Evolutionary conservation across 495 filamentous ascomycete genomes (phyloP), one percentile per base, ranked within the genome.

Genomic region (Neurospora terricola): DNA sequence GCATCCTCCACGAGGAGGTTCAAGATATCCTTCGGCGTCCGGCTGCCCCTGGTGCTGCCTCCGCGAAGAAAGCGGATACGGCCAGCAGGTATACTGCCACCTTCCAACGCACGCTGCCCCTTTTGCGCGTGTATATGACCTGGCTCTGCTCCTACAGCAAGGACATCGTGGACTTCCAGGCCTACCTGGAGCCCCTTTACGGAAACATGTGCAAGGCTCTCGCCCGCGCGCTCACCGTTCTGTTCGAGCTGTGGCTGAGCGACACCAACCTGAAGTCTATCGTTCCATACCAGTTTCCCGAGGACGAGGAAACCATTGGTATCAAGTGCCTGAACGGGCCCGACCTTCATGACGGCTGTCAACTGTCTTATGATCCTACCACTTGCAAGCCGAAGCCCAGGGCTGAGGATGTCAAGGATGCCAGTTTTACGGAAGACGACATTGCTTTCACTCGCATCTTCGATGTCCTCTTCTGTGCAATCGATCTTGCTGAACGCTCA

Each of bases 1-100:
- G 92, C 71, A 84, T 92, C 42, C 86, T 98, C 38, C 82, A 71
- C 38, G 75, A 77, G 4, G 78, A 81, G 42, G 73, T 79, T 11
- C 27, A 69, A 12, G 75, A 78, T 4, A 21, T 77, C 21, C 70
- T 79, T 18, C 71, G 78, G 70, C 74, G 74, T 27, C n/a, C 59
- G 12, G 23, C 72, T 18, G 70, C 39, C 30, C 43, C 23, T 23
- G 48, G 40, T 14, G 37, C 62, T 14, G 27, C 40, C 34, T 72
- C 72, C 30, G 18, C 73, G 1, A 18, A 34, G 18, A 66, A 72
- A 6, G 27, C 54, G 23, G 40, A 75, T 4, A 21, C 30, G 5
- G 1, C 40, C 18, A 76, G 75, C 77, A 82, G 78, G 69, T 76
- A 83, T 30, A 75, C 76, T 21, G 38, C 77, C 10, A 71, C 73